Evolutionary conservation across 768 basidiomycete genomes (phyloP).

Genomic region (Russula vinacea): DNA sequence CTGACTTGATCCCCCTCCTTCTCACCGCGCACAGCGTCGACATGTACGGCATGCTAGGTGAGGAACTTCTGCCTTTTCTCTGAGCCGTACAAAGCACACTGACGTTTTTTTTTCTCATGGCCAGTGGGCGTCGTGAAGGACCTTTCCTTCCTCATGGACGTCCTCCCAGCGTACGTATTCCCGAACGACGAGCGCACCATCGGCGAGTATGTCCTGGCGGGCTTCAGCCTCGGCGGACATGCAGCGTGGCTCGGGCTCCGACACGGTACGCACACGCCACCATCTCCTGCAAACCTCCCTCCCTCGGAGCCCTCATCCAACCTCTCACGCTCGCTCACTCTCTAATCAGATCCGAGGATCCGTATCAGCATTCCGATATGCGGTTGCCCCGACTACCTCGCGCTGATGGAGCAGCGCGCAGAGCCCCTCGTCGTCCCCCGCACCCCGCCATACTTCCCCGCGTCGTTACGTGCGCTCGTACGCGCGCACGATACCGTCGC

Average conservation of each 20-base stretch:
- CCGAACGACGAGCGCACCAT: slow-evolving; percentile 60
- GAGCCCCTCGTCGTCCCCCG: slow-evolving; percentile 42
- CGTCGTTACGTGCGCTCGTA: slow-evolving; percentile 49
- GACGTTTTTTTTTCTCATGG: not conserved
- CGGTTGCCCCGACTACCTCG: slow-evolving; percentile 68
- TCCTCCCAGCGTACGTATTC: slow-evolving; percentile 70
- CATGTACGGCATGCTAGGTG: slow-evolving; percentile 49
- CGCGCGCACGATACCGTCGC: slow-evolving; percentile 45
- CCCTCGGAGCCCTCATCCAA: no score
- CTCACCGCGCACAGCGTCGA: slow-evolving; percentile 38
- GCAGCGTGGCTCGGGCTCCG: slow-evolving; percentile 68
- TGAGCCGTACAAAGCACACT: not conserved
- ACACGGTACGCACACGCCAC: slow-evolving; percentile 39
- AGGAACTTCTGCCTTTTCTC: slow-evolving; percentile 16
- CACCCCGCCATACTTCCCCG: slow-evolving; percentile 56
- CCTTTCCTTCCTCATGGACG: slow-evolving; percentile 77
- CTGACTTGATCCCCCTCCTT: slow-evolving; percentile 26
- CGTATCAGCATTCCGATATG: slow-evolving; percentile 45
- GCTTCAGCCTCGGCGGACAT: slow-evolving; percentile 83
- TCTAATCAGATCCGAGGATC: slow-evolving; percentile 42
- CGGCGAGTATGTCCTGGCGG: slow-evolving; percentile 66
- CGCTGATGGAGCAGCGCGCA: slow-evolving; percentile 58
- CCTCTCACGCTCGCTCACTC: not conserved
- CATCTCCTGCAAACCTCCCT: slow-evolving; percentile 32
- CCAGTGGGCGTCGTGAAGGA: slow-evolving; percentile 69